phyloP scores from a whole-genome alignment of 2,329 filamentous ascomycete species.

The Xylaria sp. region DNA sequence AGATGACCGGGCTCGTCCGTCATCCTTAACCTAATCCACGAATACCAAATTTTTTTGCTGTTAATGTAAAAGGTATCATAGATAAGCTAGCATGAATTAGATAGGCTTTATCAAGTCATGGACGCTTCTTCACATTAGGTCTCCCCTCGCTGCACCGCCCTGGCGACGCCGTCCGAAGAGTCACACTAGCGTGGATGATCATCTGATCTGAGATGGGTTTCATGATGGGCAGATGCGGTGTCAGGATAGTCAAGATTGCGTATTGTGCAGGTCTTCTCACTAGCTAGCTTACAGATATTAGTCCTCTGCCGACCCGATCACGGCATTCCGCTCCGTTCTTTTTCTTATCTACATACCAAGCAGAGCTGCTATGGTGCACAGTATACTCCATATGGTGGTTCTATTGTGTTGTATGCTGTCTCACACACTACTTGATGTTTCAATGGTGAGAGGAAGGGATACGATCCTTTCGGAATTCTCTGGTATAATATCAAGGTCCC shows the following conservation, averaged over 20 bases:
- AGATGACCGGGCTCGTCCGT: conserved; percentile 17
- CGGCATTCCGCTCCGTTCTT: not conserved
- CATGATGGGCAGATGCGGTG: not conserved
- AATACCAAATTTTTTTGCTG: not conserved
- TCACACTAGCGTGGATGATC: conserved; percentile 12
- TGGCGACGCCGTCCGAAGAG: not conserved
- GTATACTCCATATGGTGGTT: not conserved
- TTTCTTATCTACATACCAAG: not conserved
- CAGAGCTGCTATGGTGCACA: not conserved
- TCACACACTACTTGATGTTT: not conserved
- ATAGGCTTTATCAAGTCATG: not conserved
- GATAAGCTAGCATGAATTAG: conserved; percentile 2
- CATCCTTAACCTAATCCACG: conserved; percentile 5
- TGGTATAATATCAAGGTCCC: too few species aligned
- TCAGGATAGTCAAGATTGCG: conserved; percentile 2
- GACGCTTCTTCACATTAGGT: not conserved
- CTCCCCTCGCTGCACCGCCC: not conserved
- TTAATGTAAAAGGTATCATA: not conserved
- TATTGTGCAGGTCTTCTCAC: not conserved
- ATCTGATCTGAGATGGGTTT: conserved; percentile 24
- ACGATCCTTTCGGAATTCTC: not conserved
- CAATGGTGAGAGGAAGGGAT: not conserved
- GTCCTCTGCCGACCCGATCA: too few species aligned
- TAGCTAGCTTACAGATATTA: not conserved
- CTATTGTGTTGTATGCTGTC: not conserved